Base-by-base conservation (phyloP, 768 basidiomycete genomes). In the Panaeolus cyanescens region DNA sequence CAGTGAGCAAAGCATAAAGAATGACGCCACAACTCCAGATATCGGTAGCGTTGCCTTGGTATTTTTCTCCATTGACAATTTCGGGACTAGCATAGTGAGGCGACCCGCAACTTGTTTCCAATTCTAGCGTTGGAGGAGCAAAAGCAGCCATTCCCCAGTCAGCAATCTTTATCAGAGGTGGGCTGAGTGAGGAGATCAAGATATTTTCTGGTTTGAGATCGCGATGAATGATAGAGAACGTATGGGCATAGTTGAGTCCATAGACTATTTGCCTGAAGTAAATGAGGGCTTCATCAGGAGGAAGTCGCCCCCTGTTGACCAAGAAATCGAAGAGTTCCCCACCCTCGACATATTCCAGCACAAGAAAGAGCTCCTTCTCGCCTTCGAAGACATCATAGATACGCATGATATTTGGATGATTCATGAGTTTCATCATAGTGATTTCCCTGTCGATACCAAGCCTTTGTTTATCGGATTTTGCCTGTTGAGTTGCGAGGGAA, bases 71-170 rank as follows among this genome's bases (percentile, higher is more conserved):
- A 59, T 92, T 90, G 64, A 98, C 94, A 70, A 99, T 95, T 78
- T 99, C 96, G 1, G 96, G 96, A 69, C 91, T 93, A 4, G 95
- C 96, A 64, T 99, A 99, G 74, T 99, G 96, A 63, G 96, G 96
- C 63, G 91, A 93, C 6, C 96, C 96, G 70, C 96, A 98, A 69
- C 92, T 94, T 1, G 96, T 98, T 77, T 96, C 93, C 28, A 97
- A 85, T 65, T 95, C 84, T 40, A 90, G 82, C 37, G 88, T 85
- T 36, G 91, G 92, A 37, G 91, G 90, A 61, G 95, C 93, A 70
- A 97, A 93, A 9, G 96, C 93, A 25, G 96, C 96, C 96, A 98
- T 97, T 20, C 96, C 96, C 87, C 96, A 98, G 75, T 98, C 96
- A 22, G 95, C 96, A 40, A 99, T 92, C 80, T 98, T 99, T 79